phyloP scores from a whole-genome alignment of 768 basidiomycete species.

The Mrakia hoshinonis region DNA sequence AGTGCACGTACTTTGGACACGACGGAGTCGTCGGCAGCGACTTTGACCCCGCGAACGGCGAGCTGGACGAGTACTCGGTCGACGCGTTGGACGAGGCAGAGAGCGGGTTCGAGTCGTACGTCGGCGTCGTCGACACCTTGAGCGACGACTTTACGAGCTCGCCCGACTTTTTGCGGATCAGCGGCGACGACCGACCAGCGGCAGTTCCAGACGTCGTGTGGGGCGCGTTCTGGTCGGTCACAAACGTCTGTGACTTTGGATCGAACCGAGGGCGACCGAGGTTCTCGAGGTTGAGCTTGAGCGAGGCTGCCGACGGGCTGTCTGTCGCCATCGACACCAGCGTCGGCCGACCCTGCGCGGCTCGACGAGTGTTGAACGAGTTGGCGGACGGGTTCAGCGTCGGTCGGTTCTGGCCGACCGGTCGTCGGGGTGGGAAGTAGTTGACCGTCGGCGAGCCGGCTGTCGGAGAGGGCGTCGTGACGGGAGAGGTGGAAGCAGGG shows the following conservation, averaged over 20 bases:
- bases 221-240: constrained; percentile 16
- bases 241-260: constrained; percentile 14
- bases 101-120: constrained; percentile 24
- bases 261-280: constrained; percentile 27
- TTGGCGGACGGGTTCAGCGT: constrained; percentile 5
- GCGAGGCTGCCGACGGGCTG: constrained; percentile 6
- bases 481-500: neutral
- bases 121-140: constrained; percentile 46
- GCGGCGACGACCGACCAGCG: constrained; percentile 37
- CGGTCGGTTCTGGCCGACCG: neutral
- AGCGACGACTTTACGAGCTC: constrained; percentile 87
- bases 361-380: constrained; percentile 23
- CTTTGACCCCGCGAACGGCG: constrained; percentile 39
- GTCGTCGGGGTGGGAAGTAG: neutral
- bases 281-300: constrained; percentile 27
- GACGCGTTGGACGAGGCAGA: constrained; percentile 36
- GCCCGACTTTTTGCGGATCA: constrained; percentile 86
- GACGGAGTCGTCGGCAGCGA: constrained; percentile 77
- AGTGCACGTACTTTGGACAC: constrained; percentile 76
- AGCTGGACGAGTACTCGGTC: constrained; percentile 44
- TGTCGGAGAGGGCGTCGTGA: neutral
- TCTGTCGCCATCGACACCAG: constrained; percentile 17
- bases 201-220: constrained; percentile 1
- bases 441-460: neutral
- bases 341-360: constrained; percentile 19